phyloP scores from a whole-genome alignment of 2,329 filamentous ascomycete species.

The Fusarium heterosporum region DNA sequence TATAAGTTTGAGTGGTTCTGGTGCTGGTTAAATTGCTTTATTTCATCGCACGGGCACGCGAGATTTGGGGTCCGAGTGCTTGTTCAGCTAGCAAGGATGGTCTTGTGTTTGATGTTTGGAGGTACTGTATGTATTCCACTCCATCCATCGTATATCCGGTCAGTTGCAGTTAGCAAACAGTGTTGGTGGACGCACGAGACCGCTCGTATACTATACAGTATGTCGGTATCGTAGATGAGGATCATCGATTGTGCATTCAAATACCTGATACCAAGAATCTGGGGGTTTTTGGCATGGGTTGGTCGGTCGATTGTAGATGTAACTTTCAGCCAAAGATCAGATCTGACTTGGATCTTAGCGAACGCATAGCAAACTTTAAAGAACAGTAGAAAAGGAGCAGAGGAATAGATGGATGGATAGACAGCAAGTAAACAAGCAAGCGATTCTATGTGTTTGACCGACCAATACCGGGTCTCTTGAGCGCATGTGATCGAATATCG shows the following conservation, averaged over 20 bases:
- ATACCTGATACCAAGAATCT: conserved; percentile 9
- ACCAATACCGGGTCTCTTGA: neutral
- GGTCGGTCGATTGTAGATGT: neutral
- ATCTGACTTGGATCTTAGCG: conserved; percentile 23
- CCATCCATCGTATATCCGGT: conserved; percentile 2
- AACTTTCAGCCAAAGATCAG: conserved; percentile 11
- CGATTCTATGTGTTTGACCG: neutral
- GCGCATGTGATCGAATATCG: conserved; percentile 3
- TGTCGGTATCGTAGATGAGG: conserved; percentile 12
- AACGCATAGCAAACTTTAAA: neutral
- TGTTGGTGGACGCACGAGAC: conserved; percentile 11
- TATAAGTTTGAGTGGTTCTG: conserved; percentile 25
- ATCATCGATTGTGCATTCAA: conserved; percentile 13
- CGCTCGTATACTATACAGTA: neutral
- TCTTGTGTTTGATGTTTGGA: neutral
- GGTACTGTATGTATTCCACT: conserved; percentile 4
- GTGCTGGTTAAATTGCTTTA: conserved; percentile 45
- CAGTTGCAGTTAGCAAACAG: neutral
- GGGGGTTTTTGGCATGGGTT: conserved; percentile 9
- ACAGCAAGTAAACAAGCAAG: neutral
- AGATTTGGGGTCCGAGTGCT: conserved; percentile 33
- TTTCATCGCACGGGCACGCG: conserved; percentile 39
- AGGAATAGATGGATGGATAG: neutral
- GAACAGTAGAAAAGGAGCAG: neutral
- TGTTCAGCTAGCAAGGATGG: conserved; percentile 26